Evolutionary conservation across 2,329 filamentous ascomycete genomes (phyloP), one percentile per base, ranked within the genome.

Genomic region (Chrysoporthe puriensis): DNA sequence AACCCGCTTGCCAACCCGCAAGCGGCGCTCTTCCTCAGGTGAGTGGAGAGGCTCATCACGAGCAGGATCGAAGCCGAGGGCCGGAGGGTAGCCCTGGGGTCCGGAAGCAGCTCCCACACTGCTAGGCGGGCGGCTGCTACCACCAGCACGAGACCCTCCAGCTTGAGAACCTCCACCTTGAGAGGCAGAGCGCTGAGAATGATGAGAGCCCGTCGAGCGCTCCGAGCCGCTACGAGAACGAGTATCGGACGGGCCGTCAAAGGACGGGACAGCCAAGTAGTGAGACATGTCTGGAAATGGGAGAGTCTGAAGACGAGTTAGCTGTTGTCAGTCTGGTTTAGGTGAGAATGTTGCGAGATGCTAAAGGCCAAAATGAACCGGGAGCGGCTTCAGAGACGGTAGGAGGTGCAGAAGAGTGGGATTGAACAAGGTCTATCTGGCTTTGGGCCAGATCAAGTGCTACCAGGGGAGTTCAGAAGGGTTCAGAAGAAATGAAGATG

Each of bases 1-100:
- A 70, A 89, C 79, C 6, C 86, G 85, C 69, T 81, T 82, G 68
- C 46, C 40, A 8, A 77, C 73, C 11, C 73, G 74, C 16, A 75
- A 52, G 16, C 62, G 70, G n/a, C 50, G 63, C 54, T 42, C 8
- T 18, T 59, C 43, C 36, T 32, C 56, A 42, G 63, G 34, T 6
- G 56, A 32, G 21, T 42, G 1, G 16, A 26, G 16, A 1, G 42
- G 32, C 13, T 40, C 56, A 4, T 73, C 70, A 4, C 75, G 74
- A 7, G 80, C 82, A 2, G 84, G 83, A 69, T 85, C 84, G 36
- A 74, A 81, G 0, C 84, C 83, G 36, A 82, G 70, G 16, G 66
- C 42, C 9, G 52, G 13, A 13, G 66, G 66, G 46, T 70, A 70
- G 1, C 68, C 68, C n/a, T 43, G 40, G 7, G 68, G 44, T 14